phyloP scores from a whole-genome alignment of 352 stramenopile species.

The Phytophthora gonapodyides region DNA sequence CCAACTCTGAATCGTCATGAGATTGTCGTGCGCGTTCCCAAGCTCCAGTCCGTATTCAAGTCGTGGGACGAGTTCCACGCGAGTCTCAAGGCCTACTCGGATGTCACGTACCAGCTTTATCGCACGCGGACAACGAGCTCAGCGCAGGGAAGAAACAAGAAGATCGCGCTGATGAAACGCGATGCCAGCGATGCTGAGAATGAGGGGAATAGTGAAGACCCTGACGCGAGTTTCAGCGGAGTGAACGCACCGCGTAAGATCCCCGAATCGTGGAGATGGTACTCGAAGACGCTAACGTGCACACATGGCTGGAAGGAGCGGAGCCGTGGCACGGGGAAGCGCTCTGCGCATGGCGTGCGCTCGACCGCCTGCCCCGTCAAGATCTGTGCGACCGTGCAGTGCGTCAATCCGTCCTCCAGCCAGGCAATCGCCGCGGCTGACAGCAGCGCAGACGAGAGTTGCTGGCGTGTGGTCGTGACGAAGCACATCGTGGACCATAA shows the following conservation, averaged over 20 bases:
- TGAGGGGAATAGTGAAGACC: constrained; percentile 42
- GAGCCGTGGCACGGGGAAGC: constrained; percentile 66
- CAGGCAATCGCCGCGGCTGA: neutral
- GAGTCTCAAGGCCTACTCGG: constrained; percentile 63
- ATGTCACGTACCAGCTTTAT: constrained; percentile 73
- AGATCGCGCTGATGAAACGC: constrained; percentile 59
- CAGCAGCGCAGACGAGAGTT: constrained; percentile 7
- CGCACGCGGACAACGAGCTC: constrained; percentile 78
- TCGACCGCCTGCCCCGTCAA: constrained; percentile 77
- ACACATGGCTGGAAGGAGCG: constrained; percentile 86
- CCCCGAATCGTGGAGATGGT: constrained; percentile 75
- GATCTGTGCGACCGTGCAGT: constrained; percentile 80
- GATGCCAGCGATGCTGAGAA: constrained; percentile 35
- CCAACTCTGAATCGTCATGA: constrained; percentile 25
- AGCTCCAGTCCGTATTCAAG: constrained; percentile 50
- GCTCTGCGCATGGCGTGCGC: constrained; percentile 60
- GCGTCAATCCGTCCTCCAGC: constrained; percentile 28
- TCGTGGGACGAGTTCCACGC: constrained; percentile 79
- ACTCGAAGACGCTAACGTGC: constrained; percentile 81
- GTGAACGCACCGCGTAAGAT: constrained; percentile 42
- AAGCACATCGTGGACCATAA: constrained; percentile 82
- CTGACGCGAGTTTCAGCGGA: constrained; percentile 14
- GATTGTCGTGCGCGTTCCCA: constrained; percentile 66
- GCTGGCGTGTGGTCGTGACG: constrained; percentile 75
- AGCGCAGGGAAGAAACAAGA: constrained; percentile 67